Evolutionary conservation across 2,329 filamentous ascomycete genomes (phyloP).

Genomic region (Scortechinia acanthostroma): DNA sequence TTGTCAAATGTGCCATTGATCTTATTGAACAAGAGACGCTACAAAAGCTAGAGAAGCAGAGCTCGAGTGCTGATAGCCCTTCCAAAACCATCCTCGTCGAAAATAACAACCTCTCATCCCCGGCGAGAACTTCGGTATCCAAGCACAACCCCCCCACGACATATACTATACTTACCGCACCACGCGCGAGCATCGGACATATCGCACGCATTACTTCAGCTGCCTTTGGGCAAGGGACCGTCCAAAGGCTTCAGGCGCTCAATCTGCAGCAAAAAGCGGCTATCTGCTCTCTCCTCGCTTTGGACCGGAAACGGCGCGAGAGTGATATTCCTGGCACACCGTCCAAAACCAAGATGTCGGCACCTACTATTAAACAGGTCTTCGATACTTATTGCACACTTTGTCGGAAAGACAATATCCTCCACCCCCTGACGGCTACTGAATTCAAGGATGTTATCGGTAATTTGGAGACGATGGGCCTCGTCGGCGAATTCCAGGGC

Average conservation of each 20-base stretch:
- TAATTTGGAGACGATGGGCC: slow-evolving; percentile 1
- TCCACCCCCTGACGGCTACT: background rate
- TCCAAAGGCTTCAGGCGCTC: slow-evolving; percentile 48
- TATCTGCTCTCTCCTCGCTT: slow-evolving; percentile 54
- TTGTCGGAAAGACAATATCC: background rate
- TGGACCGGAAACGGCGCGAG: slow-evolving; percentile 26
- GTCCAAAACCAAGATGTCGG: background rate
- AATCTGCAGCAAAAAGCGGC: slow-evolving; percentile 67
- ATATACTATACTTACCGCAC: slow-evolving; percentile 32
- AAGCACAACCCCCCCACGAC: background rate
- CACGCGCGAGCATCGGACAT: slow-evolving; percentile 58
- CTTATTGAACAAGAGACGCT: slow-evolving; percentile 53
- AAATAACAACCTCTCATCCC: background rate
- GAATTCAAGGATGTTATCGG: slow-evolving; percentile 1
- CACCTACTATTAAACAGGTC: background rate
- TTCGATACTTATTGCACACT: slow-evolving; percentile 1
- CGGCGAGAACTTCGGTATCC: background rate
- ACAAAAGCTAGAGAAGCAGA: slow-evolving; percentile 15
- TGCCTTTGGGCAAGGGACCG: slow-evolving; percentile 56
- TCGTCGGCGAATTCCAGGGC: background rate
- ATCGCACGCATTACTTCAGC: slow-evolving; percentile 57
- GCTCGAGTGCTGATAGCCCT: slow-evolving; percentile 37
- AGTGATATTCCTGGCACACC: background rate
- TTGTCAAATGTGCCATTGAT: slow-evolving; percentile 57
- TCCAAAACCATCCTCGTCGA: background rate